These are phyloP conservation scores for Fraxinus albicans DNA, from an alignment of 305 asterid genomes.

Conservation along the genomic window DNA sequence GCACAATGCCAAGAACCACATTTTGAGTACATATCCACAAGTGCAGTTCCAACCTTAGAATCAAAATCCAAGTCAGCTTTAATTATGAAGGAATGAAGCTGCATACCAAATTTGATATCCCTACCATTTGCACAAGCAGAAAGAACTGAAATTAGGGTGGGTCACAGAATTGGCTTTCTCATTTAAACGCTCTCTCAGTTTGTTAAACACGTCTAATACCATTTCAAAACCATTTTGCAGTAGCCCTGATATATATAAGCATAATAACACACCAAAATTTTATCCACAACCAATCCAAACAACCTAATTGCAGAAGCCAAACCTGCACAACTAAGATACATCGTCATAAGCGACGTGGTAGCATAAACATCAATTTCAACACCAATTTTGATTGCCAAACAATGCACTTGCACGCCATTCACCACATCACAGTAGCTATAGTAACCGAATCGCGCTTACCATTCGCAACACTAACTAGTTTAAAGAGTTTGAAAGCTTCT, in stretches of 20 bases:
- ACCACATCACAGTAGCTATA: slow-evolving; percentile 48
- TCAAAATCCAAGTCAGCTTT: slow-evolving; percentile 41
- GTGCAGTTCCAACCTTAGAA: slow-evolving; percentile 63
- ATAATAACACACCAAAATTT: slow-evolving; percentile 64
- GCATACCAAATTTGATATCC: slow-evolving; percentile 55
- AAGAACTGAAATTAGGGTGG: slow-evolving; percentile 51
- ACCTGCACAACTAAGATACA: slow-evolving; percentile 61
- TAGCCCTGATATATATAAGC: slow-evolving; percentile 74
- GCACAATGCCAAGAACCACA: slow-evolving; percentile 71
- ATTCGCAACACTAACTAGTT: slow-evolving; percentile 25
- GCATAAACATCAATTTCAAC: slow-evolving; percentile 57
- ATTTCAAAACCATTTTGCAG: slow-evolving; percentile 50
- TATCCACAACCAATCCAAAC: slow-evolving; percentile 47
- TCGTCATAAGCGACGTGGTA: slow-evolving; percentile 62
- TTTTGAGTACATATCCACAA: slow-evolving; percentile 83
- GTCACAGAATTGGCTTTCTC: slow-evolving; percentile 58
- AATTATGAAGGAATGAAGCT: slow-evolving; percentile 55
- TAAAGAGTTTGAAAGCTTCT: slow-evolving; percentile 47
- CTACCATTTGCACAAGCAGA: slow-evolving; percentile 69
- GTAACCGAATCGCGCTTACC: slow-evolving; percentile 64
- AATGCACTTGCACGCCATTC: slow-evolving; percentile 62
- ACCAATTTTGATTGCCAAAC: slow-evolving; percentile 74
- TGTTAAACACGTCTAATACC: slow-evolving; percentile 47
- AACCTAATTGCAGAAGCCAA: slow-evolving; percentile 50
- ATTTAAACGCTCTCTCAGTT: slow-evolving; percentile 9